Percentiles rank a stretch among this genome's conserved stretches.
Evolutionary conservation across 176 grass and related monocot genomes (phyloP).

Genomic region (Aegilops longissima): DNA sequence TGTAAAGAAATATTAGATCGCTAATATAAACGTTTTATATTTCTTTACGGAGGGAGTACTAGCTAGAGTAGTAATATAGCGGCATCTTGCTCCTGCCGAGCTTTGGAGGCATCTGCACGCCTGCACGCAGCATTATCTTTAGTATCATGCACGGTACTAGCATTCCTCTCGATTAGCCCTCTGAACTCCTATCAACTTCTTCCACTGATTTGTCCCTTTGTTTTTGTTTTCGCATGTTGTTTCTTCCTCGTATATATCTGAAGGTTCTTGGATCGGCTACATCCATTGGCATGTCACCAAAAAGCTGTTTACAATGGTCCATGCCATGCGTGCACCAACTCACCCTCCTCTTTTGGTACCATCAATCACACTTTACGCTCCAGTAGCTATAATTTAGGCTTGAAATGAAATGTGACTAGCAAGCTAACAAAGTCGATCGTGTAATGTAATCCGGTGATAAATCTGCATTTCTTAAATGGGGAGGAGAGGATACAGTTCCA

Average conservation of each 20-base stretch:
- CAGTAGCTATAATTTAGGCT: neutral
- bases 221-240: slow-evolving; percentile 23
- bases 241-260: slow-evolving; percentile 10
- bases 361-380: neutral
- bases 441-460: slow-evolving; percentile 4
- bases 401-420: slow-evolving; percentile 18
- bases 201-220: slow-evolving; percentile 21
- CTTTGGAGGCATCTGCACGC: slow-evolving; percentile 21
- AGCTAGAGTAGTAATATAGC: neutral
- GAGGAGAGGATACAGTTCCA: neutral
- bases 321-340: neutral
- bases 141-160: neutral
- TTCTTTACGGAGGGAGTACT: neutral
- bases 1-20: no score
- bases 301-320: slow-evolving; percentile 2
- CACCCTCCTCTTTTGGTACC: neutral
- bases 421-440: neutral
- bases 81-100: slow-evolving; percentile 13
- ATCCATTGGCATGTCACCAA: slow-evolving; percentile 14
- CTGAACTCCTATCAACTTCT: neutral
- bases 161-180: neutral
- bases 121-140: slow-evolving; percentile 9
- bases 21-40: no score
- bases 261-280: slow-evolving; percentile 21
- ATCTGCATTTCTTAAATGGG: neutral